A percentile compares a stretch with the other conserved stretches of the same genome.
phyloP scores from a whole-genome alignment of 2,329 filamentous ascomycete genomes.

The Penicillium sp. region DNA sequence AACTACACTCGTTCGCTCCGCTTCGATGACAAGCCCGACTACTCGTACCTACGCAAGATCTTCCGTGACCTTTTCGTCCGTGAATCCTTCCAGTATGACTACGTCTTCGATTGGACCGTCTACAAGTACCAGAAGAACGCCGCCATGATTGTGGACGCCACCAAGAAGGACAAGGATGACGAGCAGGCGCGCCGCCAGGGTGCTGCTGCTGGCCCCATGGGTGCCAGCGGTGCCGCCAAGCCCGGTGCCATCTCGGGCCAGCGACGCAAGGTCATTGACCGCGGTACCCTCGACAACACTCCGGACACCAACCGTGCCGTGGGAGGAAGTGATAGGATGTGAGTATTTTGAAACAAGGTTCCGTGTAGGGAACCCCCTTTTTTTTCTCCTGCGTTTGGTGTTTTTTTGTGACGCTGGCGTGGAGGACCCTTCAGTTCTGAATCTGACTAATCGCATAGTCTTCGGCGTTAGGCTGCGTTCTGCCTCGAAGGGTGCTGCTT shows the following conservation, averaged over 20 bases:
- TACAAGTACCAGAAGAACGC: constrained; percentile 99
- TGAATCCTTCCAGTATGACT: constrained; percentile 99
- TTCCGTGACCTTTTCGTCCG: constrained; percentile 99
- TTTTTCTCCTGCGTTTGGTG: constrained; percentile 81
- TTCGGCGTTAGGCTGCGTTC: constrained; percentile 83
- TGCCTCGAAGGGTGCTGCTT: constrained; percentile 68
- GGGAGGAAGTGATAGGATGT: constrained; percentile 89
- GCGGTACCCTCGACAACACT: constrained; percentile 64
- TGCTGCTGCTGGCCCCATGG: constrained; percentile 57
- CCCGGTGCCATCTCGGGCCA: constrained; percentile 70
- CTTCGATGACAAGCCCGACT: constrained; percentile 99
- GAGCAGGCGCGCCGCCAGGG: constrained; percentile 66
- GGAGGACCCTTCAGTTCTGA: constrained; percentile 66
- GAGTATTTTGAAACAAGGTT: constrained; percentile 73
- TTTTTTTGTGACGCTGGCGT: constrained; percentile 71
- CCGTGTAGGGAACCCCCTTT: constrained; percentile 74
- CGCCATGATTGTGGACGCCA: constrained; percentile 84
- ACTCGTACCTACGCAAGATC: constrained; percentile 99
- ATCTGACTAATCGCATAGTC: constrained; percentile 78
- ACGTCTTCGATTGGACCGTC: constrained; percentile 99
- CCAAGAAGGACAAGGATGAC: constrained; percentile 69
- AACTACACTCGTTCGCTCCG: constrained; percentile 98
- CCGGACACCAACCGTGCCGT: constrained; percentile 72
- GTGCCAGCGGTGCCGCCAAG: constrained; percentile 61
- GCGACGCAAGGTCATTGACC: constrained; percentile 81